phyloP scores from a whole-genome alignment of 768 basidiomycete species.

The Glaciozyma martinii region DNA sequence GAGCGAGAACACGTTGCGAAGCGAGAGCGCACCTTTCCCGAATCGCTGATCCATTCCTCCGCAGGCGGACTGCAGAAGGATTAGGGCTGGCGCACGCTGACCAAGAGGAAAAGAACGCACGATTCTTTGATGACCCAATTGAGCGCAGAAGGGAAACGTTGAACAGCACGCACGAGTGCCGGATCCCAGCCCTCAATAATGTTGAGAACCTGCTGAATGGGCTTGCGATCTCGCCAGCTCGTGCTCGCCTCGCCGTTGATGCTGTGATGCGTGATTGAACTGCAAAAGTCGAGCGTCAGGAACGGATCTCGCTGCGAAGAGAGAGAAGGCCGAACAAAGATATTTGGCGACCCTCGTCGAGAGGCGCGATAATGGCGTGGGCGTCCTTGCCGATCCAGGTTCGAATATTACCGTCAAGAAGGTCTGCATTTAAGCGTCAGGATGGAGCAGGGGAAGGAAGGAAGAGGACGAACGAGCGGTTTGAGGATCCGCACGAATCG shows the following conservation, averaged over 20 bases:
- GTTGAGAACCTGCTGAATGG: not conserved
- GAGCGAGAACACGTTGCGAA: not conserved
- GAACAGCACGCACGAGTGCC: not conserved
- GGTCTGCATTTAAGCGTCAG: not conserved
- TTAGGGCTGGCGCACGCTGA: not conserved
- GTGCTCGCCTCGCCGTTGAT: not conserved
- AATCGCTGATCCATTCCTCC: not conserved
- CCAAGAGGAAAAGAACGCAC: not conserved
- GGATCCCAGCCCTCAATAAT: slow-evolving; percentile 9
- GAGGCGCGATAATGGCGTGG: slow-evolving; percentile 1
- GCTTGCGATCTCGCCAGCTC: slow-evolving; percentile 3
- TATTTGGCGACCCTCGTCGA: slow-evolving; percentile 8
- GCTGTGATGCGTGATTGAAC: slow-evolving; percentile 10
- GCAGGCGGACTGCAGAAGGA: not conserved
- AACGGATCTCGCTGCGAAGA: not conserved
- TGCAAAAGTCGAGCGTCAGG: not conserved
- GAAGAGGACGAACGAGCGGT: not conserved
- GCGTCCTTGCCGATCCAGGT: not conserved
- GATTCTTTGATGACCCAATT: not conserved
- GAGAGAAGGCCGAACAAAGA: not conserved
- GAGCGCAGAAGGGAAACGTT: not conserved
- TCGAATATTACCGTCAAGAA: not conserved
- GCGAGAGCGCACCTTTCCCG: not conserved
- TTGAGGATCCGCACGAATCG: not conserved
- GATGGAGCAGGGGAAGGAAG: not conserved